Evolutionary conservation across 1,284 basidiomycete genomes (phyloP).

Genomic region (Cryptococcus sp.): DNA sequence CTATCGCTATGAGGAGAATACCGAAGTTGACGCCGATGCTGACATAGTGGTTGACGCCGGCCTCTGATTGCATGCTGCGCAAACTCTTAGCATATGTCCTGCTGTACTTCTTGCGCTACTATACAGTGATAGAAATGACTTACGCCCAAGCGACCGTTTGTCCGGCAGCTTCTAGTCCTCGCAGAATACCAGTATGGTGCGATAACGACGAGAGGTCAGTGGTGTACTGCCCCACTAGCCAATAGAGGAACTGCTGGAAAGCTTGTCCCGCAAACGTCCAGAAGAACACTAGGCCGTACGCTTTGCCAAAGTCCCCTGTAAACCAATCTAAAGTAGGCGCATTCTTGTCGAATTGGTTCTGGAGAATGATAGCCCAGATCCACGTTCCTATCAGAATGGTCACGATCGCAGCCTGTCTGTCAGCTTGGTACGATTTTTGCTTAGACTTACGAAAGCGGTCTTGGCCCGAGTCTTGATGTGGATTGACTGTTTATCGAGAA

Average conservation of each 20-base stretch:
- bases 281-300: slow-evolving; percentile 33
- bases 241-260: slow-evolving; percentile 36
- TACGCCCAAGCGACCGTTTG: slow-evolving; percentile 37
- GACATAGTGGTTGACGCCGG: slow-evolving; percentile 33
- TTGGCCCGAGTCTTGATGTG: slow-evolving; percentile 29
- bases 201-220: slow-evolving; percentile 24
- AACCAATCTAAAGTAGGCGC: slow-evolving; percentile 30
- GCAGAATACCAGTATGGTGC: slow-evolving; percentile 29
- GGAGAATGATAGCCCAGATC: slow-evolving; percentile 37
- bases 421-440: not conserved
- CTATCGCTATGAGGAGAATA: slow-evolving; percentile 22
- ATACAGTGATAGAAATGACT: slow-evolving; percentile 10
- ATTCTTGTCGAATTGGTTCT: slow-evolving; percentile 26
- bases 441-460: slow-evolving; percentile 25
- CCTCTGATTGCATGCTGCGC: slow-evolving; percentile 29
- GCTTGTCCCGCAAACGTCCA: slow-evolving; percentile 32
- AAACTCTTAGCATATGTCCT: not conserved
- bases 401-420: slow-evolving; percentile 22
- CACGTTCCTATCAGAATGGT: slow-evolving; percentile 30
- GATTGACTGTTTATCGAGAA: slow-evolving; percentile 34
- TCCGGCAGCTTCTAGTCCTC: slow-evolving; percentile 31
- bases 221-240: slow-evolving; percentile 33
- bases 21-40: slow-evolving; percentile 34
- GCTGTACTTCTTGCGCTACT: not conserved
- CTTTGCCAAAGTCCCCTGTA: slow-evolving; percentile 22